A percentile compares a stretch with the other conserved stretches of the same genome.
These are phyloP conservation scores for Patellifolia procumbens DNA, from an alignment of 179 eudicot species.

Conservation along the genomic window DNA sequence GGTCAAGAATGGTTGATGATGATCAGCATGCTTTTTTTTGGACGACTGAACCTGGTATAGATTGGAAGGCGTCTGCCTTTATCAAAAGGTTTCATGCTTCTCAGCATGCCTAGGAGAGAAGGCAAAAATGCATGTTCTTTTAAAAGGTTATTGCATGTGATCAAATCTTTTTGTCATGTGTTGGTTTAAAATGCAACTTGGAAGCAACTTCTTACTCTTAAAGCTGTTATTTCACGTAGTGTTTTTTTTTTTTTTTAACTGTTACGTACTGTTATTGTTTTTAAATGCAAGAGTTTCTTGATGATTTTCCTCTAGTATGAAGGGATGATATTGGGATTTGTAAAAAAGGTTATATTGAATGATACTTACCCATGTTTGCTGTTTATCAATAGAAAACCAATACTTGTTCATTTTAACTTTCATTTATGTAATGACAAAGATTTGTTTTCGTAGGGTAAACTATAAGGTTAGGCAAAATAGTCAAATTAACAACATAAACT, in stretches of 20 bases:
- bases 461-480: too few species aligned
- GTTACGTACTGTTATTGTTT: not conserved
- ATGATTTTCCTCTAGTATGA: not conserved
- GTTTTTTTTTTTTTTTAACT: not conserved
- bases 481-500: too few species aligned
- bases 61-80: constrained; percentile 42
- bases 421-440: too few species aligned
- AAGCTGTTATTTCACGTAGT: constrained; percentile 24
- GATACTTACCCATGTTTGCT: not conserved
- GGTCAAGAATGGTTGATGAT: constrained; percentile 33
- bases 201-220: constrained; percentile 5
- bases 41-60: constrained; percentile 41
- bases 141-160: not conserved
- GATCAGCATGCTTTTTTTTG: constrained; percentile 29
- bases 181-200: constrained; percentile 26
- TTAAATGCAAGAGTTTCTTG: not conserved
- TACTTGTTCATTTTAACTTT: too few species aligned
- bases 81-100: constrained; percentile 41
- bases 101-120: constrained; percentile 9
- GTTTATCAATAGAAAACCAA: not conserved
- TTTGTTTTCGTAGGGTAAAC: too few species aligned
- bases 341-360: not conserved
- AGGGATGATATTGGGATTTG: not conserved
- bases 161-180: not conserved
- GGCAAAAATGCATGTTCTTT: not conserved